A percentile compares a stretch with the other conserved stretches of the same genome.
phyloP scores from a whole-genome alignment of 176 grass and related monocot genomes.

The Avena sativa region DNA sequence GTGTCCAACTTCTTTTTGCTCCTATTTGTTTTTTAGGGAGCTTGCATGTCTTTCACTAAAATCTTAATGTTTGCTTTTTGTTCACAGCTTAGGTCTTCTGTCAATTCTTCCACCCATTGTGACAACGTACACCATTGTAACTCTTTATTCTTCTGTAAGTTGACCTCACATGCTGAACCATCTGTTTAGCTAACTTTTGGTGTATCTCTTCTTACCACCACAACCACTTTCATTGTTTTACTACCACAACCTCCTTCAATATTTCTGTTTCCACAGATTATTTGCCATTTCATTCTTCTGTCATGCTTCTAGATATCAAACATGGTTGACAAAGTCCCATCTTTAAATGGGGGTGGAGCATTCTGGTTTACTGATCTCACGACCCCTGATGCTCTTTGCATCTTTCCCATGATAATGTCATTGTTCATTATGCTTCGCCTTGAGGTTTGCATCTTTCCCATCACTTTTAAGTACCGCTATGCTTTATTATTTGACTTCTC shows the following conservation, averaged over 20 bases:
- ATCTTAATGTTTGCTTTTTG: not conserved
- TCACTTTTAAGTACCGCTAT: not conserved
- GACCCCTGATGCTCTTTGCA: not conserved
- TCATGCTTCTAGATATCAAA: conserved; percentile 10
- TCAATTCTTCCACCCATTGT: not conserved
- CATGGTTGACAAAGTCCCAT: conserved; percentile 2
- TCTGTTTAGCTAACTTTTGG: too few relatives aligned
- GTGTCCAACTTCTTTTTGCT: not conserved
- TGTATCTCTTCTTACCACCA: too few relatives aligned
- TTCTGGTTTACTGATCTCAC: conserved; percentile 4
- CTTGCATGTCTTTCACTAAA: conserved; percentile 18
- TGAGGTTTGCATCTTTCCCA: not conserved
- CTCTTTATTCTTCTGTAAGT: conserved; percentile 44
- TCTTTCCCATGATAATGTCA: not conserved
- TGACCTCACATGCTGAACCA: not conserved
- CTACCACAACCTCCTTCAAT: not conserved
- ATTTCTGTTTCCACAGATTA: not conserved
- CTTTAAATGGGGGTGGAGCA: not conserved
- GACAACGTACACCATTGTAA: conserved; percentile 15
- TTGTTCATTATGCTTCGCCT: not conserved
- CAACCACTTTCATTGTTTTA: too few relatives aligned
- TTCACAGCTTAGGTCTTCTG: conserved; percentile 27
- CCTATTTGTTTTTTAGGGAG: not conserved
- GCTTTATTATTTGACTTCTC: not conserved
- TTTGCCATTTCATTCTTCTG: conserved; percentile 7